Evolutionary conservation across 2,329 filamentous ascomycete species (phyloP), one percentile per base, ranked within the genome.

Genomic region (Trichoderma arundinaceum): DNA sequence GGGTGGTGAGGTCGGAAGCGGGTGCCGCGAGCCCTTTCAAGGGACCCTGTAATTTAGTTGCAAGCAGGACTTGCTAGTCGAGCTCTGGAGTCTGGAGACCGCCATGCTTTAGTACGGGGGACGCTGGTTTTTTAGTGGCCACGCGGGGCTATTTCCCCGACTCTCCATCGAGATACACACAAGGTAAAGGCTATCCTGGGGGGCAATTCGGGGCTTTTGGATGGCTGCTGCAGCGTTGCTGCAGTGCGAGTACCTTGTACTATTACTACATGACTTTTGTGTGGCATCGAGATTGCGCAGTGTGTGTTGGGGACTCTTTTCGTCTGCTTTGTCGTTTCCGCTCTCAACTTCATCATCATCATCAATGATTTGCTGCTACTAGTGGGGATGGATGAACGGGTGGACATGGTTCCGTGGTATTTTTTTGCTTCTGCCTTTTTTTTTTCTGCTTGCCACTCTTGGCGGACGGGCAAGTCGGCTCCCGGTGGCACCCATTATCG

Each of bases 381-480:
- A 17, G 2, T 28, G 19, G 33, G 19, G 38, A 52, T 33, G 48
- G 22, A 52, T 22, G 22, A 35, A 52, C 48, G 59, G 59, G 32
- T 17, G 48, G 59, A n/a, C 48, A n/a, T 35, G 17, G 48, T 52
- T 33, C 59, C 59, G 59, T 33, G 22, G 44, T 17, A 22, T 28
- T 52, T 57, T 44, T 22, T n/a, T 22, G 17, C 41, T 38, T 48
- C 46, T 62, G 7, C 43, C 41, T 63, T 67, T 69, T 65, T 66
- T 66, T 67, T 68, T 57, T 64, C 49, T 51, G 48, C 59, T 53
- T 44, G 46, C 22, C 38, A 33, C 48, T 41, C 19, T 41, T 17
- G 57, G 43, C 43, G 46, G 33, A 49, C 57, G 57, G 57, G 33
- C 57, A 44, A 38, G 44, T 19, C 57, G 57, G 52, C 44, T 60